Conservation (phyloP, 148 eudicot genomes). For the Rhododendron griersonianum region DNA sequence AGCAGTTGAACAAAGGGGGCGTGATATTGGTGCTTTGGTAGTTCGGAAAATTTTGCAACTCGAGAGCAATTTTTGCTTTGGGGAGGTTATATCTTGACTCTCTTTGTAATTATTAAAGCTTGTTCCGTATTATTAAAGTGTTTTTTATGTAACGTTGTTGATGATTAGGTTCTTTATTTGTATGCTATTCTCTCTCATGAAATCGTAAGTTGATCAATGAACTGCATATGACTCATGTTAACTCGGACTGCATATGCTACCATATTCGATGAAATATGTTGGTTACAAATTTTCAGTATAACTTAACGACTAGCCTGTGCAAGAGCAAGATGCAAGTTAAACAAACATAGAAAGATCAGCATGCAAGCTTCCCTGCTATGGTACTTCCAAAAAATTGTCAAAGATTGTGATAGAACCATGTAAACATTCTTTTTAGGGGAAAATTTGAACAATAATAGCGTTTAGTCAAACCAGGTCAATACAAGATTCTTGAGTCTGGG, state of each 20-base stretch:
- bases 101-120: conserved; percentile 16
- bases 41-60: conserved; percentile 78
- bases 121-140: background rate
- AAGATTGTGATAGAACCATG: background rate
- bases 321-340: background rate
- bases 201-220: background rate
- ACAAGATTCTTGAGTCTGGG: background rate
- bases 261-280: background rate
- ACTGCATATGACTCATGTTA: background rate
- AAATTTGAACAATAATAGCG: background rate
- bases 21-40: conserved; percentile 96
- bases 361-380: background rate
- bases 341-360: background rate
- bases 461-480: background rate
- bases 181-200: background rate
- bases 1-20: conserved; percentile 93
- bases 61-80: conserved; percentile 99
- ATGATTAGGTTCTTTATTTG: background rate
- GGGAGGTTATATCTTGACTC: conserved; percentile 71
- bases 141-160: background rate
- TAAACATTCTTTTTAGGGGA: background rate
- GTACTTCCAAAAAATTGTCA: background rate
- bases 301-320: background rate
- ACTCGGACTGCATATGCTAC: background rate
- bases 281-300: background rate